These are phyloP conservation scores for Ceratobasidium sp. DNA, from an alignment of 1,284 basidiomycete genomes.

Conservation along the genomic window DNA sequence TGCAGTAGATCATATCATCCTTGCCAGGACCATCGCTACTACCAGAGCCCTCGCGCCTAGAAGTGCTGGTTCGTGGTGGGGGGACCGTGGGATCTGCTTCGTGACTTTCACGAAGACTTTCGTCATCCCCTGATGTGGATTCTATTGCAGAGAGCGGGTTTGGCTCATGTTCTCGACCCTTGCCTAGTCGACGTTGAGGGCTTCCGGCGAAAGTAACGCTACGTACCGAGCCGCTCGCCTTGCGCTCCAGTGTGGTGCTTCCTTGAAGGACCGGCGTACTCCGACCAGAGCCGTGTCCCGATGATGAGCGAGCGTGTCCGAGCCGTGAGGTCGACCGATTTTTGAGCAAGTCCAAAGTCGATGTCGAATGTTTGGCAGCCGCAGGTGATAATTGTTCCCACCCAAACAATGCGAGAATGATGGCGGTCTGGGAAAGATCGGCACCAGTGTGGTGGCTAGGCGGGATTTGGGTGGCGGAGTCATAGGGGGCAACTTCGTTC, in stretches of 20 bases:
- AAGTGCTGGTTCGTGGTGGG: conserved; percentile 38
- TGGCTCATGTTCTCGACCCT: conserved; percentile 19
- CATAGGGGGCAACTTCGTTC: conserved; percentile 1
- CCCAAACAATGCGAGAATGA: conserved; percentile 41
- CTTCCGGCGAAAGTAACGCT: conserved; percentile 33
- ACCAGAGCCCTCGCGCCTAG: conserved; percentile 18
- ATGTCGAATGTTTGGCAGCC: conserved; percentile 26
- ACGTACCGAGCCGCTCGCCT: conserved; percentile 31
- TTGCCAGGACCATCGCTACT: conserved; percentile 33
- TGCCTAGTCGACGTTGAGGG: conserved; percentile 31
- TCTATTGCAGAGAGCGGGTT: conserved; percentile 17
- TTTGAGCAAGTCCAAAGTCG: conserved; percentile 19
- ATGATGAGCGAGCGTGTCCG: conserved; percentile 27
- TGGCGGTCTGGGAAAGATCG: conserved; percentile 39
- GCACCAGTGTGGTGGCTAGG: conserved; percentile 20
- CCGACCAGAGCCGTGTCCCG: conserved; percentile 17
- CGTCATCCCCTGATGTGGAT: conserved; percentile 44
- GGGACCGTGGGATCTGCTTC: conserved; percentile 37
- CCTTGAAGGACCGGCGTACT: conserved; percentile 31
- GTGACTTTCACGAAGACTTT: conserved; percentile 36
- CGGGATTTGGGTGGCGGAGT: conserved; percentile 36
- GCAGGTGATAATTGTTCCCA: conserved; percentile 38
- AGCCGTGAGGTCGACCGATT: conserved; percentile 32
- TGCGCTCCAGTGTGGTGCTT: conserved; percentile 23
- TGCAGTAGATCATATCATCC: conserved; percentile 62